phyloP scores from a whole-genome alignment of 352 stramenopile species.

The Proteromonas lacertae region DNA sequence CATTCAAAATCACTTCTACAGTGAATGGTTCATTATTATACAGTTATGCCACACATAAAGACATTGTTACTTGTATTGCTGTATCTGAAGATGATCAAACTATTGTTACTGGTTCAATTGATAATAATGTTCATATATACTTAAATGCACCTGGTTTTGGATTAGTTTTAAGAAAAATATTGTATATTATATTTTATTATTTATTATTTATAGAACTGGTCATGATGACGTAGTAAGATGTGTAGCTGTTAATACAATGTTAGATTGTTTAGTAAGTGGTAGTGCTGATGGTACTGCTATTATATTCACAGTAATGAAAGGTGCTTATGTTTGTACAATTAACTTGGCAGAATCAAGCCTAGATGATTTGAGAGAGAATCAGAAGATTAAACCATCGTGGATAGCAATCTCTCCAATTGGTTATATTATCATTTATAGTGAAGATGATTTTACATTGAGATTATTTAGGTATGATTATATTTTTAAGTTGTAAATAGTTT shows the following conservation, averaged over 20 bases:
- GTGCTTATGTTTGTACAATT: slow-evolving; percentile 2
- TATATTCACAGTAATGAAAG: slow-evolving; percentile 2
- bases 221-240: slow-evolving; percentile 8
- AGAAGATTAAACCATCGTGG: too few species aligned
- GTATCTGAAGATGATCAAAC: slow-evolving; percentile 3
- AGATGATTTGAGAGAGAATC: too few species aligned
- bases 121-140: too few species aligned
- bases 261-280: slow-evolving; percentile 6
- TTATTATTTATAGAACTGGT: slow-evolving; percentile 5
- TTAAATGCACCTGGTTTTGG: too few species aligned
- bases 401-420: slow-evolving; percentile 6
- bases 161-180: too few species aligned
- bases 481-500: slow-evolving; percentile 4
- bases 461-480: too few species aligned
- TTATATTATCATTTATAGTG: slow-evolving; percentile 7
- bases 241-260: slow-evolving; percentile 3
- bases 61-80: slow-evolving; percentile 6
- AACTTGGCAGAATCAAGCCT: too few species aligned
- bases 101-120: too few species aligned
- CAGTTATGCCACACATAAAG: slow-evolving; percentile 5
- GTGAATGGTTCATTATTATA: slow-evolving; percentile 6
- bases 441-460: slow-evolving; percentile 1
- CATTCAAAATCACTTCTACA: slow-evolving; percentile 6
- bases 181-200: slow-evolving; percentile 3
- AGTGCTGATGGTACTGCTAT: slow-evolving; percentile 8